These are phyloP conservation scores for Stachybotrys chlorohalonatus DNA, from an alignment of 2,329 filamentous ascomycete genomes.

Conservation along the genomic window DNA sequence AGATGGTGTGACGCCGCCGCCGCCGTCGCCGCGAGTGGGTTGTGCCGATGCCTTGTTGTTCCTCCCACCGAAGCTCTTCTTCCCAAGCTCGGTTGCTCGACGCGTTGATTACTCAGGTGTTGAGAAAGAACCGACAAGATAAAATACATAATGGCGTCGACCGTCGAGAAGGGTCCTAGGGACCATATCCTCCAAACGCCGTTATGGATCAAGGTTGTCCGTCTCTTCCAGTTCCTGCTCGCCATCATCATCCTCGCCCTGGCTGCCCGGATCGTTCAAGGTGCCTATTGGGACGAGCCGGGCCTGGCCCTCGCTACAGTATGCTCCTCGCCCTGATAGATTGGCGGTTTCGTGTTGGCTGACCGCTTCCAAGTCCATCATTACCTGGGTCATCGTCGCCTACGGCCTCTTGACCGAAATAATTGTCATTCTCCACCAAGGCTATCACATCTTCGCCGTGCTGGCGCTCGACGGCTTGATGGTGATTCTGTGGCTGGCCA, in stretches of 20 bases:
- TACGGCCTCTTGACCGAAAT: conserved; percentile 34
- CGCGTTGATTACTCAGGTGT: background rate
- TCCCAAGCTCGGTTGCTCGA: no score
- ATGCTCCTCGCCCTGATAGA: conserved; percentile 9
- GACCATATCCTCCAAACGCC: conserved; percentile 30
- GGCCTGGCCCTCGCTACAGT: conserved; percentile 33
- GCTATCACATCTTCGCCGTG: conserved; percentile 36
- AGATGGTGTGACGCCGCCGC: no score
- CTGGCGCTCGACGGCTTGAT: conserved; percentile 33
- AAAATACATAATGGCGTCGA: background rate
- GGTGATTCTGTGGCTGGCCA: conserved; percentile 37
- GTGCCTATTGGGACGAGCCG: conserved; percentile 26
- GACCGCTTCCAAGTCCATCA: conserved; percentile 22
- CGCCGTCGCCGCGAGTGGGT: no score
- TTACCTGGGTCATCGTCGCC: conserved; percentile 34
- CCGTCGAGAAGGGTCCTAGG: background rate
- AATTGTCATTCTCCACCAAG: conserved; percentile 18
- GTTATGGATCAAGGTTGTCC: conserved; percentile 31
- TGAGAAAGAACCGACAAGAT: background rate
- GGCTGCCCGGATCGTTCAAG: conserved; percentile 30
- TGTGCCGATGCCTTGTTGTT: no score
- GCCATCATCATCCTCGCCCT: conserved; percentile 34
- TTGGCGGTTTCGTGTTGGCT: conserved; percentile 2
- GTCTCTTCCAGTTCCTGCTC: conserved; percentile 30
- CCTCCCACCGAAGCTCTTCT: no score